A percentile compares a stretch with the other conserved stretches of the same genome.
Conservation (phyloP, 2,329 filamentous ascomycete genomes). For the Ceratocystis cacaofunesta region DNA sequence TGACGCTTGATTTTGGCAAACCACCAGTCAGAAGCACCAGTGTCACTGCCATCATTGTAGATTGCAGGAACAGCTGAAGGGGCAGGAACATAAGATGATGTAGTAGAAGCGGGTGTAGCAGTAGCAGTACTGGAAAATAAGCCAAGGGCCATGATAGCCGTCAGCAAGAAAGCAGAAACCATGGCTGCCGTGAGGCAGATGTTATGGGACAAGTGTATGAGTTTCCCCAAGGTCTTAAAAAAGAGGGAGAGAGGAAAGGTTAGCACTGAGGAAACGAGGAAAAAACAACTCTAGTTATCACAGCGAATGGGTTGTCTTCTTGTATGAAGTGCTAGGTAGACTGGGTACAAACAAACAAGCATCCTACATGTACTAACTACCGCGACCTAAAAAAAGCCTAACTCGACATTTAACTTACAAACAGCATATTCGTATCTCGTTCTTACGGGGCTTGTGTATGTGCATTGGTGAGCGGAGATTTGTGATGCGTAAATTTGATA, state of each 20-base stretch:
- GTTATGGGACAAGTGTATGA: not conserved
- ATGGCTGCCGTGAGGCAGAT: conserved; percentile 4
- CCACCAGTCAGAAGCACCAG: conserved; percentile 48
- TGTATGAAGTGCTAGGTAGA: not conserved
- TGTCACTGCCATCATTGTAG: conserved; percentile 22
- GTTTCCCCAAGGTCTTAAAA: not conserved
- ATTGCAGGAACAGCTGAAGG: conserved; percentile 3
- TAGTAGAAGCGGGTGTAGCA: conserved; percentile 13
- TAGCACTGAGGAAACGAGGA: too few species aligned
- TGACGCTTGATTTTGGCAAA: conserved; percentile 53
- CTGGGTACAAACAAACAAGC: too few species aligned
- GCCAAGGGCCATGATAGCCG: conserved; percentile 15
- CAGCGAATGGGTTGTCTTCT: too few species aligned
- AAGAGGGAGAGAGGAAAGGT: too few species aligned
- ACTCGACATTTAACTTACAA: too few species aligned
- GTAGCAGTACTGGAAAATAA: conserved; percentile 11
- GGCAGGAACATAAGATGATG: conserved; percentile 11
- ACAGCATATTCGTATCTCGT: too few species aligned
- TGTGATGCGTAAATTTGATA: too few species aligned
- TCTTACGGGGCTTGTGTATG: too few species aligned
- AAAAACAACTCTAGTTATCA: too few species aligned
- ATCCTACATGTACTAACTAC: too few species aligned
- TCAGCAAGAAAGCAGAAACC: conserved; percentile 15
- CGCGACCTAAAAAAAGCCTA: too few species aligned
- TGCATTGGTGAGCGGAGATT: too few species aligned